Base-by-base conservation (phyloP, 257 asterid genomes). In the Mentha longifolia region DNA sequence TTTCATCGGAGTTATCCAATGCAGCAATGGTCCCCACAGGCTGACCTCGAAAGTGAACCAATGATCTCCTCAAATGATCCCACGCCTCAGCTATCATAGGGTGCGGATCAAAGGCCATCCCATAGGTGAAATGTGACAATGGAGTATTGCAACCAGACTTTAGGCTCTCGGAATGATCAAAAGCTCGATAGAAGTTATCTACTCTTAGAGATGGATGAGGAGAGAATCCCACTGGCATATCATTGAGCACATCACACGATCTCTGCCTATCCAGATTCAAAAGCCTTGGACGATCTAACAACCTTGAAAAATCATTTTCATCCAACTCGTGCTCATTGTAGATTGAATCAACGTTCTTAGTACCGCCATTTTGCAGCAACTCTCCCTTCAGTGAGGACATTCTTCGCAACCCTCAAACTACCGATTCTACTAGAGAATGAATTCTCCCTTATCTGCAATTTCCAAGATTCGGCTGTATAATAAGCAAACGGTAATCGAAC, bases 1-100 rank as follows among this genome's bases (percentile, higher is more conserved):
- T 91, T 70, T 91, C 97, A 42, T 91, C 97, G 9, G 92, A 88
- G 79, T 66, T 88, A 68, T 91, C 97, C 41, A 77, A 70, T 6
- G 96, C 97, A 19, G 97, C 97, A 54, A 91, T 88, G 5, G 97
- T 91, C 72, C 97, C 97, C 65, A 88, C 97, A 37, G 97, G 91
- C 39, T 79, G 82, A 16, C 97, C 97, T 0, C 96, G 94, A 54
- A 91, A 91, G 79, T 74, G 71, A 58, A 91, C 97, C 79, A 91
- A 69, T 2, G 97, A 78, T 7, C 89, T 89, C 74, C 86, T 83
- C 72, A 87, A 60, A 72, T 69, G 68, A 7, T 87, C 96, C 97
- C 97, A 91, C 35, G 97, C 97, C 87, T 91, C 97, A 0, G 83
- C 75, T 37, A 82, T 39, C 84, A 87, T 85, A 25, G 97, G 93